Base-by-base conservation (phyloP, 257 asterid species). In the Plantago major region DNA sequence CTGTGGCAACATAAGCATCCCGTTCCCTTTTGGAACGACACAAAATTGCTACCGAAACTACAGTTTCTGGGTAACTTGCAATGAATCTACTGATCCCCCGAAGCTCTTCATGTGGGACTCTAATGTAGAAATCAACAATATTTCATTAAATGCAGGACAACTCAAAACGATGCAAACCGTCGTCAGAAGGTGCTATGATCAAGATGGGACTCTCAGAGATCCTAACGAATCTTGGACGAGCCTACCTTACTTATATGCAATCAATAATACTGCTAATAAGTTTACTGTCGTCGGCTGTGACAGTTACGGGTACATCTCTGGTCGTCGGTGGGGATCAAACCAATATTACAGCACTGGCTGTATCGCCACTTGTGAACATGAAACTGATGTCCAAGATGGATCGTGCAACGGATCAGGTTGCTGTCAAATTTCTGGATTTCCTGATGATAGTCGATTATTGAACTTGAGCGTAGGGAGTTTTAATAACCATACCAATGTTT, bases 391-490 rank as follows among this genome's bases (percentile, higher is more conserved):
- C 8, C 19, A 1, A 0, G 17, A 51, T 9, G 75, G 66, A 3
- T 10, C 63, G 11, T 81, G 84, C 46, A 38, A 37, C 0, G 80
- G 78, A 1, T 5, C 62, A 0, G 82, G 82, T 10, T 81, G 82
- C 47, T 81, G 84, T 67, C 51, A 73, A 58, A 60, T 11, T 10
- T 53, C 70, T 1, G 3, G 72, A 0, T 58, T 78, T 3, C 76
- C 82, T 0, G 12, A 46, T 2, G 66, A 67, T 22, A 2, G 57
- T 0, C 28, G 15, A 49, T 1, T 0, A 9, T 48, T 47, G 43
- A 10, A 5, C 0, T 3, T 81, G 54, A 58, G 12, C 45, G 42
- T 67, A 40, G 26, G 16, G 7, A 75, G 69, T 52, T 70, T 55
- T 45, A 10, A 33, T 22, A 79, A 73, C 55, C 70, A 65, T 49